phyloP scores from a whole-genome alignment of 768 basidiomycete genomes.

The Suillus subluteus region DNA sequence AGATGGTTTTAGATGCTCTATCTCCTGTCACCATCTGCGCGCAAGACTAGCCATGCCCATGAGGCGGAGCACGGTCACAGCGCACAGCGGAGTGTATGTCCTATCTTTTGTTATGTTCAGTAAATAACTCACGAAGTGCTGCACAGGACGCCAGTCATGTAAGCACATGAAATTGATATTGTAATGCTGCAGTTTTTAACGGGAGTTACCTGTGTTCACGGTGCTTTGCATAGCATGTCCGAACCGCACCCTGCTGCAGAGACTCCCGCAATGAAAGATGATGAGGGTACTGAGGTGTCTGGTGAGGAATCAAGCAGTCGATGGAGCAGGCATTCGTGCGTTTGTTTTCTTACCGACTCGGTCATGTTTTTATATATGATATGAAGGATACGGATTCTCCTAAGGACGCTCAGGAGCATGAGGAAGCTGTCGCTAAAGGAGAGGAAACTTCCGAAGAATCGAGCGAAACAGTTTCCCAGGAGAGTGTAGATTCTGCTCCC shows the following conservation, averaged over 20 bases:
- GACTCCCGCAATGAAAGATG: constrained; percentile 26
- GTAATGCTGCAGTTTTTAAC: constrained; percentile 8
- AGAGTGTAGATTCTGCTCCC: background rate
- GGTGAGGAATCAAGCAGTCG: constrained; percentile 36
- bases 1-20: constrained; percentile 30
- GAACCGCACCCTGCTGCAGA: constrained; percentile 16
- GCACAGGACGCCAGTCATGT: constrained; percentile 25
- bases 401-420: constrained; percentile 32
- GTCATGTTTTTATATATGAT: constrained; percentile 11
- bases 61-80: constrained; percentile 20
- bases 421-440: constrained; percentile 24
- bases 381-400: constrained; percentile 35
- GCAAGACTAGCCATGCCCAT: constrained; percentile 26
- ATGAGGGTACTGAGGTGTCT: constrained; percentile 34
- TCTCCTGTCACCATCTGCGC: constrained; percentile 35
- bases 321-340: constrained; percentile 30
- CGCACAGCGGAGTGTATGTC: constrained; percentile 23
- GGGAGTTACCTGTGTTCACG: constrained; percentile 8
- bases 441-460: background rate
- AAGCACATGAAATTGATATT: constrained; percentile 12
- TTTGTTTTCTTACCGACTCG: background rate
- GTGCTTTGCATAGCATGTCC: constrained; percentile 19
- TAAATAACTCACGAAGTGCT: constrained; percentile 1
- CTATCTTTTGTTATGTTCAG: constrained; percentile 3
- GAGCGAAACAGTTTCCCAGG: background rate